phyloP scores from a whole-genome alignment of 768 basidiomycete species.

The Amanita inopinata region DNA sequence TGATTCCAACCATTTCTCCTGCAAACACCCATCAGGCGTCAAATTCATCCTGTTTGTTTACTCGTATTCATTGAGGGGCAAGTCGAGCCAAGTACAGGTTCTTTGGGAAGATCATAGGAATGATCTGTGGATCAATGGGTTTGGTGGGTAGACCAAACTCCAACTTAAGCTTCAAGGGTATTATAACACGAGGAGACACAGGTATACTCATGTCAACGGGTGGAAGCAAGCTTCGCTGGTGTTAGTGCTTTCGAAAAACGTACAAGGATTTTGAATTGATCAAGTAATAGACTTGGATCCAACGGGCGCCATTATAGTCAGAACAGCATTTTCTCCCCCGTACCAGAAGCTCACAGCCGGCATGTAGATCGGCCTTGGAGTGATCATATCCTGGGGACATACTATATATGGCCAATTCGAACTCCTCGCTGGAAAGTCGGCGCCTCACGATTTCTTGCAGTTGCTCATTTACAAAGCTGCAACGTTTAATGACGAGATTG shows the following conservation, averaged over 20 bases:
- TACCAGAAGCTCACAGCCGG: conserved; percentile 7
- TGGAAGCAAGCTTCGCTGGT: conserved; percentile 75
- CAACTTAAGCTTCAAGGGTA: neutral
- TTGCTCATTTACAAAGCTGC: conserved; percentile 87
- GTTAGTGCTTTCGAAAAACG: conserved; percentile 33
- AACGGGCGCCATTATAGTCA: conserved; percentile 63
- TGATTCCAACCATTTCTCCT: conserved; percentile 4
- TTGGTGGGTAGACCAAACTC: conserved; percentile 39
- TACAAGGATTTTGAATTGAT: neutral
- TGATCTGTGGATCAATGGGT: conserved; percentile 78
- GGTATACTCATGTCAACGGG: conserved; percentile 78
- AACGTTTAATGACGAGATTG: conserved; percentile 82
- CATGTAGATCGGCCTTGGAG: conserved; percentile 62
- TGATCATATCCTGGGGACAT: conserved; percentile 67
- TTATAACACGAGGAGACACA: conserved; percentile 17
- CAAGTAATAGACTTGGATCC: conserved; percentile 56
- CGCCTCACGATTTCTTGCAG: conserved; percentile 84
- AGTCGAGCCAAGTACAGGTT: conserved; percentile 88
- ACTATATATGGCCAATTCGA: conserved; percentile 79
- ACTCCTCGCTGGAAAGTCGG: conserved; percentile 85
- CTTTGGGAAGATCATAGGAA: conserved; percentile 97
- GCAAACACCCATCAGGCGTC: conserved; percentile 36
- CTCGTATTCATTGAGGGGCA: conserved; percentile 67
- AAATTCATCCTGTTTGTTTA: conserved; percentile 86
- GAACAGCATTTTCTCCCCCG: conserved; percentile 17